A percentile compares a stretch with the other conserved stretches of the same genome.
phyloP scores from a whole-genome alignment of 2,329 filamentous ascomycete species.

The Aspergillus unguis region DNA sequence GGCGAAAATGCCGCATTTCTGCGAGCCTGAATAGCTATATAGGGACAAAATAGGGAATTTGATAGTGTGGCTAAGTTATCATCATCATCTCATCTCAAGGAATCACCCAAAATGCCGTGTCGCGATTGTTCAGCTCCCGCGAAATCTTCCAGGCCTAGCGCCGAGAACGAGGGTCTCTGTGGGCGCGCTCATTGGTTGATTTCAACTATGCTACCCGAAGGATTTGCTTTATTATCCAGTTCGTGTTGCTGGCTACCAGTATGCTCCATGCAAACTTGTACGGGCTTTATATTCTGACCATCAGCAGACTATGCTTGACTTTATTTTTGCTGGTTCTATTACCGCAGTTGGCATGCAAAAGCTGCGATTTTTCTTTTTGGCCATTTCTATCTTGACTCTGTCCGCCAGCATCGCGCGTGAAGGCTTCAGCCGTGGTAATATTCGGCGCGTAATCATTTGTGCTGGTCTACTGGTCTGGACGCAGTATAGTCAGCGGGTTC shows the following conservation, averaged over 20 bases:
- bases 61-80: not conserved
- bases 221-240: conserved; percentile 11
- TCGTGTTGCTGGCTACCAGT: conserved; percentile 1
- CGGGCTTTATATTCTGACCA: conserved; percentile 7
- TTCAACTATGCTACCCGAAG: conserved; percentile 14
- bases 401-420: conserved; percentile 11
- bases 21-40: conserved; percentile 1
- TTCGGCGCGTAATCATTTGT: conserved; percentile 16
- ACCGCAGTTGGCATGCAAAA: conserved; percentile 14
- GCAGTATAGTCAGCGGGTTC: conserved; percentile 10
- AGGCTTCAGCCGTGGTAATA: conserved; percentile 15
- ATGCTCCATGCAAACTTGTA: conserved; percentile 11
- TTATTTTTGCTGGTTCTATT: conserved; percentile 18
- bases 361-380: conserved; percentile 14
- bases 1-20: not conserved
- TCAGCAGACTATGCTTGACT: conserved; percentile 15
- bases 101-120: conserved; percentile 1
- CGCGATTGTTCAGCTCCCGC: not conserved
- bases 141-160: not conserved
- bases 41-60: not conserved
- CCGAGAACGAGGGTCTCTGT: not conserved
- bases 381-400: conserved; percentile 15
- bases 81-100: not conserved
- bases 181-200: not conserved
- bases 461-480: conserved; percentile 14